Percentiles rank a stretch among this genome's conserved stretches.
These are phyloP conservation scores for Globisporangium rhizosaccharum DNA, from an alignment of 352 stramenopile genomes.

Conservation along the genomic window DNA sequence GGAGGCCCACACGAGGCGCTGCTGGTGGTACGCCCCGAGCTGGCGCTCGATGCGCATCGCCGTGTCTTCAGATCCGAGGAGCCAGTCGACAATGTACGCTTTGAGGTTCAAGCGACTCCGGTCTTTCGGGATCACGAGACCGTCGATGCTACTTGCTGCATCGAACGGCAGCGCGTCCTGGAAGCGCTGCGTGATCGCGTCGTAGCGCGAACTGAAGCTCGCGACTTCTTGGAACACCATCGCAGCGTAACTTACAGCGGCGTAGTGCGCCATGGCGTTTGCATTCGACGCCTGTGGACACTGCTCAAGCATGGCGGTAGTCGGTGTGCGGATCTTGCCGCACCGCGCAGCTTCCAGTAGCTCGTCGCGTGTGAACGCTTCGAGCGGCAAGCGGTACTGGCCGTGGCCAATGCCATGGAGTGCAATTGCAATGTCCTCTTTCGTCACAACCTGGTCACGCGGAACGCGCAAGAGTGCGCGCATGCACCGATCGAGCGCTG, in stretches of 20 bases:
- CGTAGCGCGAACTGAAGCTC: conserved; percentile 48
- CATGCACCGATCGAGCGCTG: conserved; percentile 59
- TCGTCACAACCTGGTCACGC: conserved; percentile 52
- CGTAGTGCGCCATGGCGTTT: conserved; percentile 60
- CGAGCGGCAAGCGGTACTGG: conserved; percentile 40
- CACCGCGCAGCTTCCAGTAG: conserved; percentile 30
- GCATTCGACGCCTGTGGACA: conserved; percentile 51
- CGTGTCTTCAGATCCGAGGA: conserved; percentile 50
- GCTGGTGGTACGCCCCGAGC: conserved; percentile 38
- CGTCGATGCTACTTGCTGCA: conserved; percentile 27
- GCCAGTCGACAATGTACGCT: conserved; percentile 50
- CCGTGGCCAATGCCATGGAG: conserved; percentile 26
- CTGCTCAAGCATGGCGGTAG: conserved; percentile 32
- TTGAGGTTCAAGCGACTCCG: conserved; percentile 34
- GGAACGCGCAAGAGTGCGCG: conserved; percentile 36
- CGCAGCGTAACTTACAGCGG: conserved; percentile 50
- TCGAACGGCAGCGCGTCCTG: conserved; percentile 45
- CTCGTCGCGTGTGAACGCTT: conserved; percentile 68
- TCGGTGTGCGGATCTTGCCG: conserved; percentile 49
- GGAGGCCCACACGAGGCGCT: conserved; percentile 50
- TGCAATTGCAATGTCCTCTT: conserved; percentile 59
- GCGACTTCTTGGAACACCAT: conserved; percentile 53
- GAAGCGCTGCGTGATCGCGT: conserved; percentile 26
- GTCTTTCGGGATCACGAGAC: conserved; percentile 41
- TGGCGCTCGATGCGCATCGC: conserved; percentile 37